Conservation (phyloP, 2,329 filamentous ascomycete genomes). For the Epichloe festucae region DNA sequence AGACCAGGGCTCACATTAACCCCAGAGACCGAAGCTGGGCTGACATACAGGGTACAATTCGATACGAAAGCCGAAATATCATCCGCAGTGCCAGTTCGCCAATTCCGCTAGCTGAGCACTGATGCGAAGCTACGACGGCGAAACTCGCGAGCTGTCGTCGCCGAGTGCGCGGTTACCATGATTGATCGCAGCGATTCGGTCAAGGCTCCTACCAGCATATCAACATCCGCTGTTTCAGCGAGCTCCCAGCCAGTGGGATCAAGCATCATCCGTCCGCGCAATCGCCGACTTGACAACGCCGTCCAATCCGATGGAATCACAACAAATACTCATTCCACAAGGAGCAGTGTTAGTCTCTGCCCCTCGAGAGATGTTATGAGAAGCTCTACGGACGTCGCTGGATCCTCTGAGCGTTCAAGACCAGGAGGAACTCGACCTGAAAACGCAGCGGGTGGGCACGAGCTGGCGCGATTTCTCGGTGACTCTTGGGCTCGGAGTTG, state of each 20-base stretch:
- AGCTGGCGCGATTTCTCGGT: slow-evolving; percentile 30
- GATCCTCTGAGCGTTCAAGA: neutral
- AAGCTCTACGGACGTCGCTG: neutral
- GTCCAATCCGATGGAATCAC: slow-evolving; percentile 17
- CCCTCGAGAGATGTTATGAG: neutral
- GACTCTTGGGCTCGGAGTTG: slow-evolving; percentile 41
- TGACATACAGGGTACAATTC: neutral
- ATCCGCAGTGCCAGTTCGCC: neutral
- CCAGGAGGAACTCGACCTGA: slow-evolving; percentile 14
- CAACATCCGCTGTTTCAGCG: slow-evolving; percentile 33
- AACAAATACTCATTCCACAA: neutral
- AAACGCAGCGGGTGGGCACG: slow-evolving; percentile 23
- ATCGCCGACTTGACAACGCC: slow-evolving; percentile 30
- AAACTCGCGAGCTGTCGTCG: slow-evolving; percentile 18
- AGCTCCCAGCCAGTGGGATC: slow-evolving; percentile 28
- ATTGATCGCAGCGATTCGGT: slow-evolving; percentile 19
- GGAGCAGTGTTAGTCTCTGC: neutral
- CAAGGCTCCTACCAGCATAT: slow-evolving; percentile 24
- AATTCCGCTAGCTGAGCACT: slow-evolving; percentile 10
- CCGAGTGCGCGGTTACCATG: slow-evolving; percentile 23
- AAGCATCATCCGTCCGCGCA: slow-evolving; percentile 33
- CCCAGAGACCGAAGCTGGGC: neutral
- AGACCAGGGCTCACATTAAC: too few species aligned
- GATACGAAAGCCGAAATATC: neutral
- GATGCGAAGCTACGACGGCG: slow-evolving; percentile 18